These are phyloP conservation scores for Candida boleticola DNA, from an alignment of 805 yeast genomes.

Conservation along the genomic window DNA sequence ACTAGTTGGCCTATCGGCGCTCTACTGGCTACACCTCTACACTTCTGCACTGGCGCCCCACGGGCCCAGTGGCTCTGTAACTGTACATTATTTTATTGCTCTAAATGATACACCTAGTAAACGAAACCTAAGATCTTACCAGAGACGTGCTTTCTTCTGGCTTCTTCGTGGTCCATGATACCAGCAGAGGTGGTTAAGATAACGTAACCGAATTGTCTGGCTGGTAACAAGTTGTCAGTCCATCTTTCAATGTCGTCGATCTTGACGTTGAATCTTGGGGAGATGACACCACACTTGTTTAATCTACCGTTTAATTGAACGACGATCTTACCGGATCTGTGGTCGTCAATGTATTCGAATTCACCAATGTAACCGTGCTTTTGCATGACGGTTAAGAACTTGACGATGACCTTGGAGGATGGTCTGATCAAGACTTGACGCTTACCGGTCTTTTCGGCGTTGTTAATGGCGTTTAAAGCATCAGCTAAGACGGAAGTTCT, in stretches of 20 bases:
- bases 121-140: constrained; percentile 99
- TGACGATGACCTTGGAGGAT: constrained; percentile 96
- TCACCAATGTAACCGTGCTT: constrained; percentile 99
- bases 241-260: constrained; percentile 95
- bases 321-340: constrained; percentile 97
- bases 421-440: constrained; percentile 98
- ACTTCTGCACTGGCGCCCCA: background rate
- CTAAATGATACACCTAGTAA: constrained; percentile 51
- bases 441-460: constrained; percentile 99
- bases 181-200: constrained; percentile 99
- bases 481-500: constrained; percentile 98
- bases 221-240: constrained; percentile 98
- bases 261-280: constrained; percentile 98
- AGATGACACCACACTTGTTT: constrained; percentile 98
- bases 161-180: constrained; percentile 99
- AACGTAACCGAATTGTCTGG: constrained; percentile 98
- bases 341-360: constrained; percentile 97
- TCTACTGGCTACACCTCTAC: no score
- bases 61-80: background rate
- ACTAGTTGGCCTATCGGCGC: no score
- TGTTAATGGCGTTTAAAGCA: constrained; percentile 97
- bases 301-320: constrained; percentile 96
- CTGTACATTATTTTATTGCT: background rate
- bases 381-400: constrained; percentile 95
- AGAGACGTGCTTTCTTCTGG: constrained; percentile 99